Evolutionary conservation across 2,329 filamentous ascomycete genomes (phyloP).

Genomic region (Sphaerostilbella broomeana): DNA sequence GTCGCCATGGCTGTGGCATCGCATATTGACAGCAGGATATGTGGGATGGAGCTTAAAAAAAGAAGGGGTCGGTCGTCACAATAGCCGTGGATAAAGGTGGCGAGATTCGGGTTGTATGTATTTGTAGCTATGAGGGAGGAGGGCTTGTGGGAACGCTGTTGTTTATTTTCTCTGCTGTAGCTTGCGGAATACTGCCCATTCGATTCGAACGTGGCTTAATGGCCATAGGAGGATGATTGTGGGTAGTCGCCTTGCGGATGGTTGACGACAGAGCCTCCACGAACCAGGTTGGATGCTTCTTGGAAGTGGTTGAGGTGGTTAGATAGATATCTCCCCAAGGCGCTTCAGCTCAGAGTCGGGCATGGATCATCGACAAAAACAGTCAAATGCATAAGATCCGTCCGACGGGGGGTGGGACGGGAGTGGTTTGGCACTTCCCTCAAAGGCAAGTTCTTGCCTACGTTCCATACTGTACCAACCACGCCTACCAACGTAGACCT

Average conservation of each 20-base stretch:
- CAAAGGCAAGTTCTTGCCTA: slow-evolving; percentile 23
- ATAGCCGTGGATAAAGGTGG: slow-evolving; percentile 30
- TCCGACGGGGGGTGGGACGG: slow-evolving; percentile 13
- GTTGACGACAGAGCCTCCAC: slow-evolving; percentile 37
- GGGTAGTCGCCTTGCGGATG: slow-evolving; percentile 32
- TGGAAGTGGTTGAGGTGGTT: slow-evolving; percentile 27
- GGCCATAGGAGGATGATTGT: slow-evolving; percentile 27
- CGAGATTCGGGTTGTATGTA: slow-evolving; percentile 21
- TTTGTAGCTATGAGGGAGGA: slow-evolving; percentile 21
- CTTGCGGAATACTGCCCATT: slow-evolving; percentile 16
- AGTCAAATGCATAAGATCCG: slow-evolving; percentile 17
- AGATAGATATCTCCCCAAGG: slow-evolving; percentile 41
- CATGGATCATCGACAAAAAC: slow-evolving; percentile 33
- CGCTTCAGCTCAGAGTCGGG: slow-evolving; percentile 42
- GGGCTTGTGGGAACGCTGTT: slow-evolving; percentile 19
- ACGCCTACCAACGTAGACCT: too few relatives aligned
- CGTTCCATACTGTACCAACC: too few relatives aligned
- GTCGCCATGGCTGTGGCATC: slow-evolving; percentile 26
- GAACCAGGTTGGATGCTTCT: slow-evolving; percentile 33
- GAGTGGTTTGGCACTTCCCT: slow-evolving; percentile 1
- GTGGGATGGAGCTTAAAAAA: slow-evolving; percentile 27
- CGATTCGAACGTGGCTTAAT: slow-evolving; percentile 26
- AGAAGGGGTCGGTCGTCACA: slow-evolving; percentile 35
- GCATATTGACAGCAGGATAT: slow-evolving; percentile 19
- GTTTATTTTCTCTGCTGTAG: slow-evolving; percentile 6